These are phyloP conservation scores for Ormosia emarginata DNA, from an alignment of 306 rosid species.

Conservation along the genomic window DNA sequence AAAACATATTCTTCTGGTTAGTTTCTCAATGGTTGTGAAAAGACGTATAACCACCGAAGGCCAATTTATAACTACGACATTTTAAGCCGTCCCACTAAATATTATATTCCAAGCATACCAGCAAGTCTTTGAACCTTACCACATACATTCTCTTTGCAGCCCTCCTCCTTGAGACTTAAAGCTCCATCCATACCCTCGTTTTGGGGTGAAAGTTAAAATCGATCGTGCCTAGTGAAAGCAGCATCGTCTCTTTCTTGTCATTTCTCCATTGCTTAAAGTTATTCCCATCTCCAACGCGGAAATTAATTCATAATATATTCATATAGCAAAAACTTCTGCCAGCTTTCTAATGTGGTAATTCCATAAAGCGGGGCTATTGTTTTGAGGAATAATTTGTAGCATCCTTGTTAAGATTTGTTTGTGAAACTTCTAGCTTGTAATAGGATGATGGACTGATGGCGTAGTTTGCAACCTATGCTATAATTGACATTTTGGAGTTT, in stretches of 20 bases:
- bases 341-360: not conserved
- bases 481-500: not conserved
- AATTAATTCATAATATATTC: not conserved
- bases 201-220: not conserved
- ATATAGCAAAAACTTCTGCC: not conserved
- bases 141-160: not conserved
- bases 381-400: not conserved
- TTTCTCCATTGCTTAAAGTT: not conserved
- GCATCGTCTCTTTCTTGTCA: not conserved
- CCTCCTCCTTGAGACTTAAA: not conserved
- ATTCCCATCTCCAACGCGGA: not conserved
- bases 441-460: not conserved
- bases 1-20: not conserved
- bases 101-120: not conserved
- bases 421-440: not conserved
- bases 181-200: not conserved
- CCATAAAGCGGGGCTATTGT: no score
- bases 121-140: not conserved
- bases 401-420: not conserved
- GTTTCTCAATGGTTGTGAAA: not conserved
- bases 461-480: not conserved
- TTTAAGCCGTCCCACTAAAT: slow-evolving; percentile 28
- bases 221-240: not conserved
- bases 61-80: not conserved
- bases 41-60: not conserved